Evolutionary conservation across 495 filamentous ascomycete species (phyloP), one percentile per base, ranked within the genome.

Genomic region (Neurospora sp.): DNA sequence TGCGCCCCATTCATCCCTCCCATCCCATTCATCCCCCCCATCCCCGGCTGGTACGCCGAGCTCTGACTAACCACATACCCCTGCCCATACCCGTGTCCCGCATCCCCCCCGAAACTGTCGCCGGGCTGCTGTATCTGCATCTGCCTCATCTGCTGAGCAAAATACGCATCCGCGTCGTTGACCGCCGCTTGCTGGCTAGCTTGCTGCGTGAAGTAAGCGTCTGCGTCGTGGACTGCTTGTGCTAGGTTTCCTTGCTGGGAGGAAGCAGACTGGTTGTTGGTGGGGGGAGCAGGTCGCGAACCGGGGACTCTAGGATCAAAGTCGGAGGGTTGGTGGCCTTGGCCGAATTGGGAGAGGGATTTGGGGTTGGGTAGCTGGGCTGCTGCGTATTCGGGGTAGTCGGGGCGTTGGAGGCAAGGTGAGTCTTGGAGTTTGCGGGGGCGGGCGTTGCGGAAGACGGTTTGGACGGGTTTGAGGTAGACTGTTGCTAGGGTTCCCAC

Each of bases 381-480:
- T n/a, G 42, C 18, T 27, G 38, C 68, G 27, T 40, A 73, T n/a
- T 31, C 39, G 9, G 70, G 87, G 3, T 90, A 78, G 16, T 80
- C 81, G 66, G 90, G 83, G 73, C 89, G 89, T 82, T 97, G 96
- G 44, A 99, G 84, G 0, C 94, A 94, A 0, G 96, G 96, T 10
- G 89, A 92, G 46, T 95, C 93, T 46, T 88, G 83, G 3, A 98
- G 86, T 27, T 90, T 88, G 14, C 53, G 22, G 7, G 53, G 53
- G 38, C 95, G 90, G 72, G 96, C 96, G 79, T 97, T 93, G 76
- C 96, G 96, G 72, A 98, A 91, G 84, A 99, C 98, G 6, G 94
- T 94, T 84, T 96, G 93, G 44, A 96, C 93, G 18, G 94, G 94
- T 83, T 97, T 98, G 87, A 98, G 96, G 83, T 99, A 99, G n/a